These are phyloP conservation scores for Panellus pusillus DNA, from an alignment of 768 basidiomycete species.

Conservation along the genomic window DNA sequence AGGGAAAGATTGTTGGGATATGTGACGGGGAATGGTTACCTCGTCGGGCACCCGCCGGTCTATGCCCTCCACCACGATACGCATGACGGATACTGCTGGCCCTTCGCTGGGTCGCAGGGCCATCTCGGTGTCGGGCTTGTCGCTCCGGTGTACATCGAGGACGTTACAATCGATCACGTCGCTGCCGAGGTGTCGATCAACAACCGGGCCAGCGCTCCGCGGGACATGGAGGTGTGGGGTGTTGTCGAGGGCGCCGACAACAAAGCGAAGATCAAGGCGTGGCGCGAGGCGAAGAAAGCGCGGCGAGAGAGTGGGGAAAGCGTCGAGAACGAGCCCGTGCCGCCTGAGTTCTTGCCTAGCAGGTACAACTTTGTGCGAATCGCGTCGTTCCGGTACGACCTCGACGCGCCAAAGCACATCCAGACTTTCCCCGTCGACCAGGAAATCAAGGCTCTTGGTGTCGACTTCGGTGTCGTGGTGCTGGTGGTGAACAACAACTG, in stretches of 20 bases:
- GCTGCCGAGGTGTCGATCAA: constrained; percentile 81
- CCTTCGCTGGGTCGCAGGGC: constrained; percentile 76
- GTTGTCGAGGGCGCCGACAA: constrained; percentile 81
- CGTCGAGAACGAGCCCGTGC: constrained; percentile 34
- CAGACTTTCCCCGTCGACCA: constrained; percentile 79
- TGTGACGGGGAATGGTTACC: constrained; percentile 60
- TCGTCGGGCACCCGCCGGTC: constrained; percentile 79
- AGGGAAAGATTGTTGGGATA: constrained; percentile 50
- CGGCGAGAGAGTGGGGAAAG: constrained; percentile 33
- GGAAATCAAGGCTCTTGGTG: constrained; percentile 64
- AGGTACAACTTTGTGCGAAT: constrained; percentile 59
- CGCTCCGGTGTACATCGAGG: constrained; percentile 69
- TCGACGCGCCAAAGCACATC: constrained; percentile 57
- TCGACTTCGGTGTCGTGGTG: constrained; percentile 86
- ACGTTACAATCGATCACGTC: constrained; percentile 88
- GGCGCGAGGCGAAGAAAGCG: constrained; percentile 46
- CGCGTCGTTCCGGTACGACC: constrained; percentile 65
- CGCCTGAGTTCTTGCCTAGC: constrained; percentile 50
- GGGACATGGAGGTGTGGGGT: constrained; percentile 90
- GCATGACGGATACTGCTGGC: constrained; percentile 90
- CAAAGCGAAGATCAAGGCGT: constrained; percentile 55
- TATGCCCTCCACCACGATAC: constrained; percentile 86
- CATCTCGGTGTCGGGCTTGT: constrained; percentile 83
- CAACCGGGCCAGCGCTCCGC: constrained; percentile 69
- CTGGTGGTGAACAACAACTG: constrained; percentile 83